phyloP scores from a whole-genome alignment of 495 filamentous ascomycete genomes.

The Filosporella fistucella region DNA sequence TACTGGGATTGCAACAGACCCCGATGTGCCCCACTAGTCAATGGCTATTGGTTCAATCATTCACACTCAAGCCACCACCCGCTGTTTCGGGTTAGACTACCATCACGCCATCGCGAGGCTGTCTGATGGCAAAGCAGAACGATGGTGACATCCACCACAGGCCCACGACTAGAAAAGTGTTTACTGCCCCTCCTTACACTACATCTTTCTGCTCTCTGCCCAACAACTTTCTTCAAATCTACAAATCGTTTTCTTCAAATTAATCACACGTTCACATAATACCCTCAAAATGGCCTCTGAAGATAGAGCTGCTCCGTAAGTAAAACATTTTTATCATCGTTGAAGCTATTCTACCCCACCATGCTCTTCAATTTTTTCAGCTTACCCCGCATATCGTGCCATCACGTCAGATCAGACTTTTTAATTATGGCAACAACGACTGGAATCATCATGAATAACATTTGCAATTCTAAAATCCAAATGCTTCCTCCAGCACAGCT shows the following conservation, averaged over 20 bases:
- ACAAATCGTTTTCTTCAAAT: background rate
- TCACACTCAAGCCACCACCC: no score
- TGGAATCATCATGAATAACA: background rate
- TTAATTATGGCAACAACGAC: no score
- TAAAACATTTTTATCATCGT: constrained; percentile 12
- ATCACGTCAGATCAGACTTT: background rate
- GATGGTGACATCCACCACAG: background rate
- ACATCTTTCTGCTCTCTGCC: background rate
- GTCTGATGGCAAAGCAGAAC: background rate
- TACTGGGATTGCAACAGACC: no score
- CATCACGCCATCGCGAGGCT: background rate
- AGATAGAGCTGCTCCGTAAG: constrained; percentile 19
- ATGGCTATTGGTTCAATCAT: no score
- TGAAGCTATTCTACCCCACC: constrained; percentile 13
- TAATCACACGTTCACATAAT: background rate
- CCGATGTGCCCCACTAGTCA: no score
- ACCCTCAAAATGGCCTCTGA: constrained; percentile 12
- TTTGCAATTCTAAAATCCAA: background rate
- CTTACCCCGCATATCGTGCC: background rate
- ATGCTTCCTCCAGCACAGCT: background rate
- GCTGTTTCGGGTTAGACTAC: background rate
- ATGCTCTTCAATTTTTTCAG: background rate
- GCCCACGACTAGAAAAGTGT: background rate
- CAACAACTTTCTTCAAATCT: background rate
- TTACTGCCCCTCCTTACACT: background rate